These are phyloP conservation scores for Paulownia fortunei DNA, from an alignment of 257 asterid genomes.

Conservation along the genomic window DNA sequence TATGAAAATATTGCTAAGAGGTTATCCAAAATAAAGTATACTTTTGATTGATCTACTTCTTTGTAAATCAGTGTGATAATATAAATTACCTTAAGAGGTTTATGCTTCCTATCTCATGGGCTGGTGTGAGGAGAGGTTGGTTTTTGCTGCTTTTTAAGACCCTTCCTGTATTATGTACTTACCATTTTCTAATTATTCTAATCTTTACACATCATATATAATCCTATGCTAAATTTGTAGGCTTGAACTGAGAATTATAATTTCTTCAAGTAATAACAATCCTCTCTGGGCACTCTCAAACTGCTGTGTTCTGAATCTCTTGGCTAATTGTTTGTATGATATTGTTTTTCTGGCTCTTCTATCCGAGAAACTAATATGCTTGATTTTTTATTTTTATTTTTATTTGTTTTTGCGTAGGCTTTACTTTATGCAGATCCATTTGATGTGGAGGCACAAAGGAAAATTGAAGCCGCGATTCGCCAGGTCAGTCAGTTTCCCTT, in stretches of 20 bases:
- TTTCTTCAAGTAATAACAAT: background rate
- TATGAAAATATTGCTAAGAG: background rate
- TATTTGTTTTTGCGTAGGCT: constrained; percentile 66
- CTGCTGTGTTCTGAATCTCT: constrained; percentile 10
- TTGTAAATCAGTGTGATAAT: constrained; percentile 1
- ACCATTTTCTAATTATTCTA: background rate
- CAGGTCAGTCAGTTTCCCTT: constrained; percentile 60
- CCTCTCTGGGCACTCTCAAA: background rate
- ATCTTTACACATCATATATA: background rate
- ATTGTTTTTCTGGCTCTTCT: background rate
- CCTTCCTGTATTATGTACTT: background rate
- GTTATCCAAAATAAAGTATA: background rate
- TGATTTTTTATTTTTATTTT: constrained; percentile 6
- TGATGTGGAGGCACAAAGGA: constrained; percentile 97
- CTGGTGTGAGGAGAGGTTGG: constrained; percentile 21
- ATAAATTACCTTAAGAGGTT: background rate
- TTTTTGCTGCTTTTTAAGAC: constrained; percentile 16
- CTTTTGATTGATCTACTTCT: background rate
- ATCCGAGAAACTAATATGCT: background rate
- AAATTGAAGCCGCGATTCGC: constrained; percentile 92
- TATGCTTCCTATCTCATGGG: constrained; percentile 18
- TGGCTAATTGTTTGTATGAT: constrained; percentile 8
- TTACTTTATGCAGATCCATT: constrained; percentile 96
- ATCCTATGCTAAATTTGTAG: background rate
- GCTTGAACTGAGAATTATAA: background rate